Percentiles rank a stretch among this genome's conserved stretches.
Evolutionary conservation across 2,329 filamentous ascomycete genomes (phyloP).

Genomic region (Bipolaris cookei): DNA sequence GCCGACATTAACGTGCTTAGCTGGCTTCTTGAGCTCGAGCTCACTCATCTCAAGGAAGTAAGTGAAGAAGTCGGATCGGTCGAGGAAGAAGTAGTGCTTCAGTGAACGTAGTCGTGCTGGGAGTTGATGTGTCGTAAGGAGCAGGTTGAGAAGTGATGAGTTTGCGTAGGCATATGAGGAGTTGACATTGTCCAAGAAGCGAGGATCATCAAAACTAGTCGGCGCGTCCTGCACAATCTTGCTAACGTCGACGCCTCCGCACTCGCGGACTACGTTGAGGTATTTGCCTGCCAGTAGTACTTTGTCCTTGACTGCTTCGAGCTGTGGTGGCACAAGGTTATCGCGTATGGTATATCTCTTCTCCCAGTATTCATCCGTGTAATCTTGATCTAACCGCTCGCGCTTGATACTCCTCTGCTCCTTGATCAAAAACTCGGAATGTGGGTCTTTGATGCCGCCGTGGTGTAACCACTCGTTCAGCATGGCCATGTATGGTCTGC

Average conservation of each 20-base stretch:
- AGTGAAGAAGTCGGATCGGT: constrained; percentile 96
- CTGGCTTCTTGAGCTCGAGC: constrained; percentile 88
- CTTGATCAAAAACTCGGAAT: constrained; percentile 91
- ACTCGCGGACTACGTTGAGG: constrained; percentile 95
- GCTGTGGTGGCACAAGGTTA: constrained; percentile 87
- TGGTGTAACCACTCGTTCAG: constrained; percentile 98
- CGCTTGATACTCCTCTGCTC: constrained; percentile 94
- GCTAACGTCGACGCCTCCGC: constrained; percentile 92
- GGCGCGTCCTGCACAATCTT: constrained; percentile 89
- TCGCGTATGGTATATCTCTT: constrained; percentile 94
- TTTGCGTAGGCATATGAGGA: constrained; percentile 95
- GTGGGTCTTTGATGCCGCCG: constrained; percentile 91
- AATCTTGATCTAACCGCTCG: constrained; percentile 91
- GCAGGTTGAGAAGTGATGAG: constrained; percentile 85
- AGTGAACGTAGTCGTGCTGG: constrained; percentile 85
- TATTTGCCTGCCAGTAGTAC: constrained; percentile 96
- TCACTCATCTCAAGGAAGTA: constrained; percentile 93
- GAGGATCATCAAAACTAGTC: constrained; percentile 85
- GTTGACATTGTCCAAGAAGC: constrained; percentile 95
- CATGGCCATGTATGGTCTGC: constrained; percentile 96
- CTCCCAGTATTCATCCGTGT: constrained; percentile 99
- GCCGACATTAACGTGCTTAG: constrained; percentile 84
- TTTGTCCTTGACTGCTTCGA: constrained; percentile 90
- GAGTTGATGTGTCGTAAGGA: constrained; percentile 90
- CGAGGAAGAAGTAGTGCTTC: constrained; percentile 99